Conservation (phyloP, 306 rosid species). For the Casuarina equisetifolia region DNA sequence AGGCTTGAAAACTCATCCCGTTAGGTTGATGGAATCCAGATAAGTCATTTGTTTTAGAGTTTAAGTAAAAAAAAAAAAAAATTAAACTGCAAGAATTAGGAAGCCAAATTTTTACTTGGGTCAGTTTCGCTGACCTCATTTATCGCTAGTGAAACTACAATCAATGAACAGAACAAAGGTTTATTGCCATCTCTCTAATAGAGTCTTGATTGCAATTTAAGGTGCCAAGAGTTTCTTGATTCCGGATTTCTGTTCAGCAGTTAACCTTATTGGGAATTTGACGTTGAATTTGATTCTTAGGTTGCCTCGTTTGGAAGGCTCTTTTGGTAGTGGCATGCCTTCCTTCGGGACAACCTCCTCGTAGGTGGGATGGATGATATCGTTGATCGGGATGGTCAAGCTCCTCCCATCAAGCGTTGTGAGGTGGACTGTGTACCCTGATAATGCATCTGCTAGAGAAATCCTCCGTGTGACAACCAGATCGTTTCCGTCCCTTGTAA, state of each 20-base stretch:
- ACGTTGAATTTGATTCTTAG: constrained; percentile 74
- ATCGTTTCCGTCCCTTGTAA: constrained; percentile 86
- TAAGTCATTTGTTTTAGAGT: too few species aligned
- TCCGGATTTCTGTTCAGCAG: constrained; percentile 53
- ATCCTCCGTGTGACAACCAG: constrained; percentile 56
- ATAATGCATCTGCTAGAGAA: constrained; percentile 54
- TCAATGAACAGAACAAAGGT: not conserved
- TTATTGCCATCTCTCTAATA: constrained; percentile 29
- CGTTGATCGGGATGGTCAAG: constrained; percentile 54
- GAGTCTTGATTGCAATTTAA: constrained; percentile 19
- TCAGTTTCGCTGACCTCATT: too few species aligned
- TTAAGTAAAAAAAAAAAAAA: too few species aligned
- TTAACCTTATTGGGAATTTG: constrained; percentile 50
- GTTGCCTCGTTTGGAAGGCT: constrained; percentile 71
- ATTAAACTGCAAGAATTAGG: too few species aligned
- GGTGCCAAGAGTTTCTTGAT: constrained; percentile 45
- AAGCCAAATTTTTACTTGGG: too few species aligned
- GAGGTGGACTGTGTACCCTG: constrained; percentile 57
- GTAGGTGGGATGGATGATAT: constrained; percentile 54
- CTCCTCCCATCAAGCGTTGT: constrained; percentile 73
- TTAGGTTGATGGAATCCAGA: too few species aligned
- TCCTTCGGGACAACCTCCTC: constrained; percentile 70
- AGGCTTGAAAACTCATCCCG: too few species aligned
- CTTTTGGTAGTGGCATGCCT: constrained; percentile 90
- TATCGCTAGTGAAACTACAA: too few species aligned